Conservation (phyloP, 2,329 filamentous ascomycete genomes). For the Amylocarpus encephaloides region DNA sequence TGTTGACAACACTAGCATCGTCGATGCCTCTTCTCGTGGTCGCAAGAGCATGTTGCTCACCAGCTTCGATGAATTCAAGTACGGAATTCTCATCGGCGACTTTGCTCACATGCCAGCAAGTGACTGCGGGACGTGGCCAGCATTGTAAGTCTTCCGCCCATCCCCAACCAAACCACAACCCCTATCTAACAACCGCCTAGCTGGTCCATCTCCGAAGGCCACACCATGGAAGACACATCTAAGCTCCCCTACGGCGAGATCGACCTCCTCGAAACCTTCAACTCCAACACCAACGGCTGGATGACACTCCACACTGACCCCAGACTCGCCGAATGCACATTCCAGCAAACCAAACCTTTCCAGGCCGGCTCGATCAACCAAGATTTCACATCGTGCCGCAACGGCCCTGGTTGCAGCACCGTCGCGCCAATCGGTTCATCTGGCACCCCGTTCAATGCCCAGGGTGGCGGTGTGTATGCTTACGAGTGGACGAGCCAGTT, state of each 20-base stretch:
- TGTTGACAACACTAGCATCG: conserved; percentile 3
- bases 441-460: conserved; percentile 22
- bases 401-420: conserved; percentile 33
- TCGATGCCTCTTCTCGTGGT: background rate
- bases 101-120: conserved; percentile 2
- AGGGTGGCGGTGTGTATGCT: conserved; percentile 44
- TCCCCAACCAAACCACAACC: conserved; percentile 13
- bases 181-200: conserved; percentile 1
- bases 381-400: conserved; percentile 33
- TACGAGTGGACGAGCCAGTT: conserved; percentile 48
- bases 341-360: conserved; percentile 6
- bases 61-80: background rate
- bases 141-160: conserved; percentile 40
- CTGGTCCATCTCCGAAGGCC: conserved; percentile 20
- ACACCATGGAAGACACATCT: conserved; percentile 5
- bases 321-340: conserved; percentile 9
- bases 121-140: conserved; percentile 2
- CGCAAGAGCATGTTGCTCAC: conserved; percentile 2
- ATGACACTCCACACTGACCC: conserved; percentile 21
- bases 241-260: conserved; percentile 24
- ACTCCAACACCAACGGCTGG: conserved; percentile 33
- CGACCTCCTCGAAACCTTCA: conserved; percentile 49
- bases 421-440: conserved; percentile 33
- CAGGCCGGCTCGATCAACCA: conserved; percentile 28
- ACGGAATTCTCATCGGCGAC: conserved; percentile 6